phyloP scores from a whole-genome alignment of 2,329 filamentous ascomycete species.

The Chaetomium strumarium region DNA sequence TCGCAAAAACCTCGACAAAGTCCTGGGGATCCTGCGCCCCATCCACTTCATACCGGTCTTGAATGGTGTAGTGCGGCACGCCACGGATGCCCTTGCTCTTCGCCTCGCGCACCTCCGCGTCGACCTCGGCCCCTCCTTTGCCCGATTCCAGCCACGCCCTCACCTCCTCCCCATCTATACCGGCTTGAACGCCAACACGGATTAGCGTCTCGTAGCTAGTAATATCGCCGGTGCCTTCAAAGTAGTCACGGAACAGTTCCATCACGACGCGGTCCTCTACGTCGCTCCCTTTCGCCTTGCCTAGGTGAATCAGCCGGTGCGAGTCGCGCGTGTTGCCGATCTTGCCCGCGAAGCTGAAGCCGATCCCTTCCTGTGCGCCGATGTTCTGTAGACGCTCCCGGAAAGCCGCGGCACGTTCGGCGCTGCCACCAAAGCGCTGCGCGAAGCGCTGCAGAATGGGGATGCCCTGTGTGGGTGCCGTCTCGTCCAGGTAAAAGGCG shows the following conservation, averaged over 20 bases:
- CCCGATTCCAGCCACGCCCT: slow-evolving; percentile 47
- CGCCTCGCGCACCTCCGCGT: slow-evolving; percentile 46
- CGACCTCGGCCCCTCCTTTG: slow-evolving; percentile 50
- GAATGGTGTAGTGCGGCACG: slow-evolving; percentile 69
- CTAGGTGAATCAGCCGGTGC: slow-evolving; percentile 55
- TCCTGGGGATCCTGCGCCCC: slow-evolving; percentile 64
- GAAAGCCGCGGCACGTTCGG: not conserved
- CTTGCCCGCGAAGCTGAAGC: slow-evolving; percentile 64
- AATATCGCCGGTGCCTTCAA: slow-evolving; percentile 58
- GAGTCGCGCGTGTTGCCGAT: slow-evolving; percentile 45
- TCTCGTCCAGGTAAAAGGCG: slow-evolving; percentile 72
- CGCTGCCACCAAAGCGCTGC: not conserved
- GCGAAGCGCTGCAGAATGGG: slow-evolving; percentile 30
- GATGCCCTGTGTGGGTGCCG: slow-evolving; percentile 41
- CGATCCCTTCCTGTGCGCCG: slow-evolving; percentile 60
- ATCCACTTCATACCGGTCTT: slow-evolving; percentile 58
- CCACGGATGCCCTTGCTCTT: slow-evolving; percentile 50
- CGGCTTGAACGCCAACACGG: slow-evolving; percentile 47
- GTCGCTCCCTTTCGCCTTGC: slow-evolving; percentile 41
- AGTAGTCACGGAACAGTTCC: slow-evolving; percentile 59
- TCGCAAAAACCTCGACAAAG: slow-evolving; percentile 57
- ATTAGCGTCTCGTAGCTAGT: slow-evolving; percentile 49
- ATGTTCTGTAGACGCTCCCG: slow-evolving; percentile 24
- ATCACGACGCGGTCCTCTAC: slow-evolving; percentile 55
- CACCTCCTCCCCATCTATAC: slow-evolving; percentile 47